These are phyloP conservation scores for Fusarium phyllophilum DNA, from an alignment of 2,329 filamentous ascomycete species.

Conservation along the genomic window DNA sequence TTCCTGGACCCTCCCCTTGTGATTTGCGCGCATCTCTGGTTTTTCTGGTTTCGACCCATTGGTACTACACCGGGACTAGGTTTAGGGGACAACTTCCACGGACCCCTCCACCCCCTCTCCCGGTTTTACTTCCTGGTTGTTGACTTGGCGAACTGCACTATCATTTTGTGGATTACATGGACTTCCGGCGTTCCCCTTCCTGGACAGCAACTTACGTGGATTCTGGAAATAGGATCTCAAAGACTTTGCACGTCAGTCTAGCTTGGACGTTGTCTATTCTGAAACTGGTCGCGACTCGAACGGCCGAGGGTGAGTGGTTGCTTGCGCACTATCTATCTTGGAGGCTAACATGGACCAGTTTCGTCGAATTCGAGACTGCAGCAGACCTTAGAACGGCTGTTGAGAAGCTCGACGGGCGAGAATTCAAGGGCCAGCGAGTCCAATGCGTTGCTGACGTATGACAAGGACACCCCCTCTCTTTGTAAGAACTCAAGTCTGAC, in stretches of 20 bases:
- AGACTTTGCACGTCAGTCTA: constrained; percentile 97
- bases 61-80: constrained; percentile 42
- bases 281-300: constrained; percentile 74
- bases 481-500: constrained; percentile 32
- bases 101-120: constrained; percentile 39
- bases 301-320: constrained; percentile 81
- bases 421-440: constrained; percentile 91
- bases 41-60: constrained; percentile 44
- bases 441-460: constrained; percentile 85
- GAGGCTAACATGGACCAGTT: constrained; percentile 64
- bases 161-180: constrained; percentile 51
- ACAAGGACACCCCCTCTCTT: constrained; percentile 7
- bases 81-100: constrained; percentile 44
- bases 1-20: constrained; percentile 51
- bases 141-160: constrained; percentile 53
- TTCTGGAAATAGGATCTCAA: constrained; percentile 94
- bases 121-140: constrained; percentile 45
- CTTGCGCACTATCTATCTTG: not conserved
- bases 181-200: constrained; percentile 51
- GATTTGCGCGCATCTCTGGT: constrained; percentile 46
- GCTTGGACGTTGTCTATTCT: constrained; percentile 97
- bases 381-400: constrained; percentile 90
- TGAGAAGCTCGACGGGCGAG: constrained; percentile 90
- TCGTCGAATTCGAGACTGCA: constrained; percentile 96
- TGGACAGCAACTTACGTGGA: constrained; percentile 82